These are phyloP conservation scores for Thermoascus crustaceus DNA, from an alignment of 2,329 filamentous ascomycete genomes.

Conservation along the genomic window DNA sequence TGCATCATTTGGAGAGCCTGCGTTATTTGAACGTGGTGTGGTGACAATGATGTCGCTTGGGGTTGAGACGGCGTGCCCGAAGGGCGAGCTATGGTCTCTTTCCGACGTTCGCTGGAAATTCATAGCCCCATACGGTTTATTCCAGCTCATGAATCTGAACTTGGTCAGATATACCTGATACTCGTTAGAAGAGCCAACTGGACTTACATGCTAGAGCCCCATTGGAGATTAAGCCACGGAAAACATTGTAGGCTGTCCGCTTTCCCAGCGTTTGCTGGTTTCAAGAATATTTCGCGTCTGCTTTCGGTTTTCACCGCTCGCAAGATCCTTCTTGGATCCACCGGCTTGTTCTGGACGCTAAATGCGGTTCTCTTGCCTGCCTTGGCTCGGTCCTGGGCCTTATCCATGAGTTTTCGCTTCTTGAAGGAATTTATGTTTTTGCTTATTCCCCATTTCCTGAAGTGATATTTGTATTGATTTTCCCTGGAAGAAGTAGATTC, in stretches of 20 bases:
- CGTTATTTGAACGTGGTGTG: conserved; percentile 12
- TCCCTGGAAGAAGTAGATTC: conserved; percentile 19
- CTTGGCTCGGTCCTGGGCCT: conserved; percentile 11
- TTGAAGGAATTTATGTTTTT: conserved; percentile 18
- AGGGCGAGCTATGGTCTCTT: conserved; percentile 13
- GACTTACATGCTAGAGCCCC: neutral
- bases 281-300: conserved; percentile 7
- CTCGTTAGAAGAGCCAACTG: neutral
- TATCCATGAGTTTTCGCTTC: conserved; percentile 13
- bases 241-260: conserved; percentile 2
- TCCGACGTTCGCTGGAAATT: conserved; percentile 3
- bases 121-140: conserved; percentile 16
- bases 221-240: neutral
- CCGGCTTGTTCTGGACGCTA: conserved; percentile 10
- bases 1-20: conserved; percentile 12
- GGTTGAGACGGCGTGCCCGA: conserved; percentile 9
- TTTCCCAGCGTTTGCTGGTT: conserved; percentile 2
- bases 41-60: conserved; percentile 16
- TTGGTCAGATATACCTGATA: conserved; percentile 7
- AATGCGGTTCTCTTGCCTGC: conserved; percentile 12
- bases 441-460: conserved; percentile 24
- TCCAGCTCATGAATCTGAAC: conserved; percentile 21
- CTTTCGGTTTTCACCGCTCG: conserved; percentile 15
- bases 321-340: conserved; percentile 20
- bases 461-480: conserved; percentile 25